Evolutionary conservation across 305 asterid genomes (phyloP).

Genomic region (Vinca major): DNA sequence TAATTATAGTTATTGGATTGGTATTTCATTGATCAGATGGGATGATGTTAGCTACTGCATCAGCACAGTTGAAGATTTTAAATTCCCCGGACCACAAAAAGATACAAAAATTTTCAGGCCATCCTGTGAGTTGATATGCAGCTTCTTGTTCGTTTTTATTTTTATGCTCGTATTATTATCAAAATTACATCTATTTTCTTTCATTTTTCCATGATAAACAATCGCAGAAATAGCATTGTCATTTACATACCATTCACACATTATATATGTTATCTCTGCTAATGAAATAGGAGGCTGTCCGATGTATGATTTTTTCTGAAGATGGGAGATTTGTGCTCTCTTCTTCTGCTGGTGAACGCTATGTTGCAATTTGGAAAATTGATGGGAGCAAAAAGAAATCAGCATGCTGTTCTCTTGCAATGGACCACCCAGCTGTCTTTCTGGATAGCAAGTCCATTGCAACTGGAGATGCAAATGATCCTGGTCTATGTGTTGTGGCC

Average conservation of each 20-base stretch:
- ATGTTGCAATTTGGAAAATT: slow-evolving; percentile 69
- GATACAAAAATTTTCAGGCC: slow-evolving; percentile 83
- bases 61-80: slow-evolving; percentile 67
- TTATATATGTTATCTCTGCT: slow-evolving; percentile 10
- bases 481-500: slow-evolving; percentile 58
- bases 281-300: slow-evolving; percentile 57
- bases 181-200: background rate
- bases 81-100: slow-evolving; percentile 50
- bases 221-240: background rate
- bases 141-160: slow-evolving; percentile 13
- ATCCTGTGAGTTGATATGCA: slow-evolving; percentile 62
- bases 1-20: background rate
- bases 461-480: slow-evolving; percentile 32
- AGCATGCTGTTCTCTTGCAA: slow-evolving; percentile 48
- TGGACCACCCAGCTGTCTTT: slow-evolving; percentile 91
- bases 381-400: slow-evolving; percentile 66
- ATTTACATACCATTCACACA: background rate
- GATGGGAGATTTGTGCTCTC: slow-evolving; percentile 72
- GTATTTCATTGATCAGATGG: slow-evolving; percentile 50
- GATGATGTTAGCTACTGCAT: slow-evolving; percentile 61
- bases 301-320: slow-evolving; percentile 76
- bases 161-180: background rate
- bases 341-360: slow-evolving; percentile 68
- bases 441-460: slow-evolving; percentile 46
- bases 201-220: background rate